Evolutionary conservation across 2,329 filamentous ascomycete species (phyloP).

Genomic region (Dryadomyces quercus-mongolicae): DNA sequence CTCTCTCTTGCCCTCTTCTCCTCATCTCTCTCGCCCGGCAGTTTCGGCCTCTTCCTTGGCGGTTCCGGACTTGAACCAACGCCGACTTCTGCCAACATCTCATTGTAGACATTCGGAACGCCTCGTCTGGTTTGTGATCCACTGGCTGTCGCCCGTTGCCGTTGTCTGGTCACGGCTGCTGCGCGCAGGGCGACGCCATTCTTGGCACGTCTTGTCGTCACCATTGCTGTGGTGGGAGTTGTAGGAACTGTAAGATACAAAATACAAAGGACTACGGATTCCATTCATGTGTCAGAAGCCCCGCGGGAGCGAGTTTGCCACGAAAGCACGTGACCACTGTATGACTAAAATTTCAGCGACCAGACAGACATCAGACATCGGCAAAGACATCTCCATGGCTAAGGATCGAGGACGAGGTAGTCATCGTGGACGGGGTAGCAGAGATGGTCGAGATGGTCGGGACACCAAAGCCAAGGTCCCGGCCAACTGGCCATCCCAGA

Average conservation of each 20-base stretch:
- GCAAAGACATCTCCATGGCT: too few relatives aligned
- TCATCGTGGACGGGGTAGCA: not conserved
- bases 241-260: too few relatives aligned
- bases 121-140: constrained; percentile 1
- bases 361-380: not conserved
- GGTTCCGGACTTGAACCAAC: constrained; percentile 5
- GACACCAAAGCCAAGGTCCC: constrained; percentile 18
- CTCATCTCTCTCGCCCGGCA: constrained; percentile 11
- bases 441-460: not conserved
- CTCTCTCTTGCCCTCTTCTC: not conserved
- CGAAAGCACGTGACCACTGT: constrained; percentile 12
- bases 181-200: constrained; percentile 3
- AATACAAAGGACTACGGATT: too few relatives aligned
- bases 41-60: constrained; percentile 12
- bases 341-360: not conserved
- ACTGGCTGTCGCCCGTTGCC: constrained; percentile 1
- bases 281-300: too few relatives aligned
- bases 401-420: not conserved
- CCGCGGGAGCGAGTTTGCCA: constrained; percentile 8
- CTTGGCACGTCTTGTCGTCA: not conserved
- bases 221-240: not conserved
- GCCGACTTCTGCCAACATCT: constrained; percentile 13
- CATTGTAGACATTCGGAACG: constrained; percentile 8
- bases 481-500: constrained; percentile 43
- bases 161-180: constrained; percentile 1